Conservation (phyloP, 352 stramenopile genomes). For the Phytopythium ostracodes region DNA sequence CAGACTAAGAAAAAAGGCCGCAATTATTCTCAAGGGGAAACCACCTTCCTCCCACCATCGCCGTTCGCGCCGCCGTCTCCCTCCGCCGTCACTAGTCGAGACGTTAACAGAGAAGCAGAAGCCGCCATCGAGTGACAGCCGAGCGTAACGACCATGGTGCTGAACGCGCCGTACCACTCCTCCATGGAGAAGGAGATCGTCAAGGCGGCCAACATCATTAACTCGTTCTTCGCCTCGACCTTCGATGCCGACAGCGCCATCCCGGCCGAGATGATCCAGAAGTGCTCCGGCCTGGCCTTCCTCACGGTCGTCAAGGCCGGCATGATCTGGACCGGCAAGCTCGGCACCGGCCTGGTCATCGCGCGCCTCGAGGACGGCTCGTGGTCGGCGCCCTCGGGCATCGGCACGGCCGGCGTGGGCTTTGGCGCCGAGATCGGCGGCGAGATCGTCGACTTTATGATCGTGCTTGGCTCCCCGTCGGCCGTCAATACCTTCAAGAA, state of each 20-base stretch:
- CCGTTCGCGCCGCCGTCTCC: background rate
- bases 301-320: conserved; percentile 85
- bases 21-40: too few relatives aligned
- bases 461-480: conserved; percentile 67
- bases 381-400: conserved; percentile 81
- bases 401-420: conserved; percentile 75
- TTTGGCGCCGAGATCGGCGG: conserved; percentile 82
- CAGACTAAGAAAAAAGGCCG: background rate
- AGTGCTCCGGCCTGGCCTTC: conserved; percentile 72
- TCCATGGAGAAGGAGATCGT: conserved; percentile 86
- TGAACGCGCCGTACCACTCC: conserved; percentile 85
- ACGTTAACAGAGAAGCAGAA: too few relatives aligned
- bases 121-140: background rate
- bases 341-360: conserved; percentile 82
- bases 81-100: background rate
- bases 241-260: conserved; percentile 71
- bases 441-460: conserved; percentile 89
- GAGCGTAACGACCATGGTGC: conserved; percentile 39
- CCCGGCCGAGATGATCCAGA: conserved; percentile 76
- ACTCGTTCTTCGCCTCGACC: conserved; percentile 79
- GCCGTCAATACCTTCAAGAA: conserved; percentile 84
- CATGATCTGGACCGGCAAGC: conserved; percentile 80
- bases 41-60: background rate
- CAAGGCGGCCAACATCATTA: conserved; percentile 80
- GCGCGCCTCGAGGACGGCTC: conserved; percentile 73